Percentiles rank a stretch among this genome's conserved stretches.
phyloP scores from a whole-genome alignment of 2,329 filamentous ascomycete genomes.

The Aspergillus tamarii region DNA sequence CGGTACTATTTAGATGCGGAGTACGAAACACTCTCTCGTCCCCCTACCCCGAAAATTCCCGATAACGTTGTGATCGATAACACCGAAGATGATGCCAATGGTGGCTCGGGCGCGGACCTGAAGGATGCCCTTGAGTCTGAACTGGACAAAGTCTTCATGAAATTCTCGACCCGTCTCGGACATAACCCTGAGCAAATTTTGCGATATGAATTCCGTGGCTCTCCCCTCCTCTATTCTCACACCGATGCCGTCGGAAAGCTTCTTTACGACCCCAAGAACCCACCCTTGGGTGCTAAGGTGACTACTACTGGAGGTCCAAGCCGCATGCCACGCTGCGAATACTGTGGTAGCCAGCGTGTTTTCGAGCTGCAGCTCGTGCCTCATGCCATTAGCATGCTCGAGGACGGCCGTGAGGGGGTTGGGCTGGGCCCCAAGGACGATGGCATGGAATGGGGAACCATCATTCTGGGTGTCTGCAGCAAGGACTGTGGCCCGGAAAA shows the following conservation, averaged over 20 bases:
- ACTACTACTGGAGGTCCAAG: slow-evolving; percentile 29
- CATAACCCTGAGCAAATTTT: slow-evolving; percentile 85
- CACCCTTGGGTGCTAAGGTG: slow-evolving; percentile 28
- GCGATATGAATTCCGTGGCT: slow-evolving; percentile 75
- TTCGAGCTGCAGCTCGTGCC: slow-evolving; percentile 95
- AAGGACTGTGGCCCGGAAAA: slow-evolving; percentile 72
- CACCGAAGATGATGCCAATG: slow-evolving; percentile 40
- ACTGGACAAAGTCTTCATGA: slow-evolving; percentile 77
- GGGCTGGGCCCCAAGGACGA: slow-evolving; percentile 65
- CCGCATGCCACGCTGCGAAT: slow-evolving; percentile 72
- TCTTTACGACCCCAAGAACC: slow-evolving; percentile 46
- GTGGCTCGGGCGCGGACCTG: slow-evolving; percentile 45
- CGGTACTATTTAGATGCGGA: slow-evolving; percentile 85
- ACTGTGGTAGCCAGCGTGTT: slow-evolving; percentile 73
- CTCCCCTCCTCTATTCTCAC: slow-evolving; percentile 78
- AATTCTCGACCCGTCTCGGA: slow-evolving; percentile 74
- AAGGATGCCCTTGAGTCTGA: slow-evolving; percentile 76
- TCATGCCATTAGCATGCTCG: slow-evolving; percentile 84
- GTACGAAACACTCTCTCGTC: slow-evolving; percentile 77
- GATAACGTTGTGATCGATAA: slow-evolving; percentile 50
- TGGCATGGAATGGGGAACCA: slow-evolving; percentile 98
- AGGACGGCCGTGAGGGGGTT: slow-evolving; percentile 66
- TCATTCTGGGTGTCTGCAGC: slow-evolving; percentile 83
- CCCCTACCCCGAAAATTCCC: slow-evolving; percentile 53
- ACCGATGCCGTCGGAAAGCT: slow-evolving; percentile 72